These are phyloP conservation scores for Monosporascus sp. DNA, from an alignment of 2,329 filamentous ascomycete genomes.

Conservation along the genomic window DNA sequence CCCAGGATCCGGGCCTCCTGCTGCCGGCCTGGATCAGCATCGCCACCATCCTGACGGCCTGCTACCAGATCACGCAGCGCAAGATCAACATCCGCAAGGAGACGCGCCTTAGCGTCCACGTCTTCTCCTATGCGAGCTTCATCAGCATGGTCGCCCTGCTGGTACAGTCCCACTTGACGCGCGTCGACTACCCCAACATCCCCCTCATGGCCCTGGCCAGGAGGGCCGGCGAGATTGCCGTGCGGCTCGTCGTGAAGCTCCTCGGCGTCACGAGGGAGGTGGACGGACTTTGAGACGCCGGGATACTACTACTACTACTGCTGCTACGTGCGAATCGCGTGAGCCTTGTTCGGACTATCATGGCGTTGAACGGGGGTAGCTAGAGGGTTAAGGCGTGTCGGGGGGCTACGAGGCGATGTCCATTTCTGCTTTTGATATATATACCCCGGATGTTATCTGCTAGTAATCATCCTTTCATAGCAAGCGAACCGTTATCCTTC, in stretches of 20 bases:
- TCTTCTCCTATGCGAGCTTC: conserved; percentile 72
- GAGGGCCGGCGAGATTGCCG: conserved; percentile 14
- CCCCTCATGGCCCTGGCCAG: conserved; percentile 19
- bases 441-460: neutral
- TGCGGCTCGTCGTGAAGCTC: conserved; percentile 18
- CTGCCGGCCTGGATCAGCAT: conserved; percentile 76
- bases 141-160: conserved; percentile 68
- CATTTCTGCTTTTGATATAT: neutral
- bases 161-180: conserved; percentile 59
- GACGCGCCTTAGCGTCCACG: conserved; percentile 69
- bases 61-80: conserved; percentile 73
- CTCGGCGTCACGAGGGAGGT: conserved; percentile 21
- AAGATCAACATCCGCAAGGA: conserved; percentile 77
- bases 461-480: neutral
- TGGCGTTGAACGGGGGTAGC: neutral
- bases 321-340: neutral
- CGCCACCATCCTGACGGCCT: conserved; percentile 65
- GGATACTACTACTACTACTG: neutral
- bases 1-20: conserved; percentile 63
- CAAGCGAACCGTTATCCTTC: neutral
- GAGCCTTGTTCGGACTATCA: neutral
- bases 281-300: conserved; percentile 7
- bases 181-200: conserved; percentile 52
- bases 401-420: neutral
- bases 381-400: neutral